Conservation (phyloP, 1,139 yeast genomes). For the Candida tetrigidarum region DNA sequence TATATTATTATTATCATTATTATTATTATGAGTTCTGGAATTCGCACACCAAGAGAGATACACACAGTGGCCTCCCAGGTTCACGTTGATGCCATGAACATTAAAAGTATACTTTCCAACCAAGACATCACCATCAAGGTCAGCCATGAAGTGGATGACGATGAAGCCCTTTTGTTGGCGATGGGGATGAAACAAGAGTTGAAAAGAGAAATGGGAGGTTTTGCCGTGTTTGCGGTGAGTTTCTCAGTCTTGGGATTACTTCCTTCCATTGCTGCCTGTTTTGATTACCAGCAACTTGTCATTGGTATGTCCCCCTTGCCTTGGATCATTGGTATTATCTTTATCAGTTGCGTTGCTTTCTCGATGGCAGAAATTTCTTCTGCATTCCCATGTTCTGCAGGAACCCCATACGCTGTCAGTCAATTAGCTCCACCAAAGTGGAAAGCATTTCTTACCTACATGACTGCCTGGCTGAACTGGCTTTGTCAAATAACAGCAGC, state of each 20-base stretch:
- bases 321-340: conserved; percentile 55
- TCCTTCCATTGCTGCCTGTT: conserved; percentile 69
- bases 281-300: conserved; percentile 56
- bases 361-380: conserved; percentile 52
- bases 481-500: conserved; percentile 46
- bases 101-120: conserved; percentile 46
- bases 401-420: conserved; percentile 53
- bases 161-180: conserved; percentile 62
- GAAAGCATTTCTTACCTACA: conserved; percentile 60
- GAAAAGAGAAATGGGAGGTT: conserved; percentile 65
- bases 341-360: conserved; percentile 54
- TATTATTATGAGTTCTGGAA: conserved; percentile 13
- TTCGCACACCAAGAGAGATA: conserved; percentile 19
- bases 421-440: conserved; percentile 58
- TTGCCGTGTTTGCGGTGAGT: conserved; percentile 69
- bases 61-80: conserved; percentile 41
- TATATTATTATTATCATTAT: neutral
- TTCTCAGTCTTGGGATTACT: conserved; percentile 74
- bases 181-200: conserved; percentile 78
- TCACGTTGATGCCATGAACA: conserved; percentile 42
- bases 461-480: conserved; percentile 62
- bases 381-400: conserved; percentile 54
- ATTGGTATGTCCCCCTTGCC: conserved; percentile 59
- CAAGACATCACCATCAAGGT: conserved; percentile 43
- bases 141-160: conserved; percentile 51